A percentile compares a stretch with the other conserved stretches of the same genome.
Evolutionary conservation across 306 rosid species (phyloP).

Genomic region (Castanopsis chinensis): DNA sequence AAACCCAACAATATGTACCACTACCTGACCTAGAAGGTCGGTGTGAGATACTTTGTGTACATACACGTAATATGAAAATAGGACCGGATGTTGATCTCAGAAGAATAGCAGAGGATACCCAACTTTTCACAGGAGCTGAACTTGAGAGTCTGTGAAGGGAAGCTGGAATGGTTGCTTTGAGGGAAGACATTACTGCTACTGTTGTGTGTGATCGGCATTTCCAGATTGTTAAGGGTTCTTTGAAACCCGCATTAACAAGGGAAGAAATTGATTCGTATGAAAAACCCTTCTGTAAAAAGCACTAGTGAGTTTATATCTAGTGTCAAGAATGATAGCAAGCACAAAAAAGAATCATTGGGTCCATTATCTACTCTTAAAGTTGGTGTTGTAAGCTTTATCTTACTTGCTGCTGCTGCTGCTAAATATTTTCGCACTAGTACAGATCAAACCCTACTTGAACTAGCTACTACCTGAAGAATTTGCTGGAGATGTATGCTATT

Average conservation of each 20-base stretch:
- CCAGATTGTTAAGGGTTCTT: conserved; percentile 52
- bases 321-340: neutral
- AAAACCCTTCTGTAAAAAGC: conserved; percentile 37
- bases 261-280: conserved; percentile 54
- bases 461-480: conserved; percentile 32
- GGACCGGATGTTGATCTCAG: conserved; percentile 63
- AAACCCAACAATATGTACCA: too few relatives aligned
- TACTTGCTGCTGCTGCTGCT: conserved; percentile 40
- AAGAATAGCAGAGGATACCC: conserved; percentile 67
- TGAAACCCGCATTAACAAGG: conserved; percentile 64
- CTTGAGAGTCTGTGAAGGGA: conserved; percentile 79
- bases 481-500: neutral
- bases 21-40: conserved; percentile 90
- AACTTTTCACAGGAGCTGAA: conserved; percentile 91
- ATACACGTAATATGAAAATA: conserved; percentile 62
- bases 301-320: conserved; percentile 25
- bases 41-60: conserved; percentile 70
- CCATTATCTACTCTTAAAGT: conserved; percentile 33
- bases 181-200: conserved; percentile 67
- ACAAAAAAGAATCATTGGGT: conserved; percentile 1
- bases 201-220: conserved; percentile 64
- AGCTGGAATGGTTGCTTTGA: conserved; percentile 82
- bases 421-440: conserved; percentile 32
- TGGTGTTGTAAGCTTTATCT: conserved; percentile 30
- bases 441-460: conserved; percentile 24